Evolutionary conservation across 371 early-diverging fungal species (phyloP).

Genomic region (Mucor plumbeus): DNA sequence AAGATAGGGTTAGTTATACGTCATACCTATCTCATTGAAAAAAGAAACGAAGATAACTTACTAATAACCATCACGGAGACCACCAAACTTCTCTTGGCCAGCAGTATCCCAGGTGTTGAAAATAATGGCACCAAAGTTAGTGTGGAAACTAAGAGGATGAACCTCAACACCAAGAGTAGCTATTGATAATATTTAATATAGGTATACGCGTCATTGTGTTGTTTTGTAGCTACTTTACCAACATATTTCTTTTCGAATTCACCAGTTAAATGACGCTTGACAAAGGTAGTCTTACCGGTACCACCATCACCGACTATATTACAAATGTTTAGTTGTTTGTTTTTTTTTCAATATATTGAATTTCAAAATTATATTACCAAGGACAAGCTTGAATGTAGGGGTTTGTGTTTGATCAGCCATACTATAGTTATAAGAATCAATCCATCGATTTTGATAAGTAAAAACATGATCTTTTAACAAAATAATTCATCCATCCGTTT

Average conservation of each 20-base stretch:
- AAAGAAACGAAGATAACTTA: conserved; percentile 43
- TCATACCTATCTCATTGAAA: background rate
- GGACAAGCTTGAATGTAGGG: conserved; percentile 88
- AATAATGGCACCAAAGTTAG: conserved; percentile 94
- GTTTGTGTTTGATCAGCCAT: conserved; percentile 51
- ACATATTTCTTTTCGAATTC: conserved; percentile 99
- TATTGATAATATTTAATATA: conserved; percentile 25
- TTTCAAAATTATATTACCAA: conserved; percentile 50
- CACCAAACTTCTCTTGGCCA: conserved; percentile 99
- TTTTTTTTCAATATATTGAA: background rate
- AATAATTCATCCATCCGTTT: conserved; percentile 19
- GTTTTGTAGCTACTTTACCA: conserved; percentile 67
- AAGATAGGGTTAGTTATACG: background rate
- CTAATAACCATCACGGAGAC: conserved; percentile 99
- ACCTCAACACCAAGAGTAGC: conserved; percentile 99
- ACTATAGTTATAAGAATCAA: conserved; percentile 7
- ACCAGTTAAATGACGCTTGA: conserved; percentile 99
- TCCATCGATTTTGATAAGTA: background rate
- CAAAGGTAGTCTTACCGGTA: conserved; percentile 99
- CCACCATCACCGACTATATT: conserved; percentile 98
- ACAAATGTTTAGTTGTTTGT: conserved; percentile 7
- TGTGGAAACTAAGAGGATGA: conserved; percentile 96
- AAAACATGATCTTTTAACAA: background rate
- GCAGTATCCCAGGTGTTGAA: conserved; percentile 99
- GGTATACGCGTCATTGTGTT: conserved; percentile 17